phyloP scores from a whole-genome alignment of 2,329 filamentous ascomycete genomes.

The Colletotrichum tanaceti region DNA sequence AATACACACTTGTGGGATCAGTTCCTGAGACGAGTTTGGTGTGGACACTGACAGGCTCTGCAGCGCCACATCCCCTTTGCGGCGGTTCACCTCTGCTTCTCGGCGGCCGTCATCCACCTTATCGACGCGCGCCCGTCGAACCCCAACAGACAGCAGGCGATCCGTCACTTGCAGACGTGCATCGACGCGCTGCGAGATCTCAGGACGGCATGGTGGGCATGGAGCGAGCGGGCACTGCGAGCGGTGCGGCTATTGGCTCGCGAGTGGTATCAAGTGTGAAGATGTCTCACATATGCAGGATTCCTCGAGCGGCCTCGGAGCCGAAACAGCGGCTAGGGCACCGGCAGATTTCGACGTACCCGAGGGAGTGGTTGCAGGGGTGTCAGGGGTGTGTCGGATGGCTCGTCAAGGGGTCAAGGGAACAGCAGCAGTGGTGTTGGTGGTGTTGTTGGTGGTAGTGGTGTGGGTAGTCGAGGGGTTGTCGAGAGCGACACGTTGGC shows the following conservation, averaged over 20 bases:
- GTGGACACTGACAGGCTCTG: neutral
- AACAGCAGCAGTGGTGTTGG: too few species aligned
- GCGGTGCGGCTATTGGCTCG: conserved; percentile 36
- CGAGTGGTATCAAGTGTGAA: conserved; percentile 41
- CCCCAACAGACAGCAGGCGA: conserved; percentile 29
- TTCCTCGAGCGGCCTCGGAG: neutral
- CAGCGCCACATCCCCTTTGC: conserved; percentile 43
- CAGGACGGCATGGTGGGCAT: conserved; percentile 38
- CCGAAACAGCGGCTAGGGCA: neutral
- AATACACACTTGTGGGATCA: conserved; percentile 42
- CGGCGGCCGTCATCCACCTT: conserved; percentile 41
- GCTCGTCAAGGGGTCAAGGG: neutral
- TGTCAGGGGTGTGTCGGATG: neutral
- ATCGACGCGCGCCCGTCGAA: conserved; percentile 41
- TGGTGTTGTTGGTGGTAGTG: too few species aligned
- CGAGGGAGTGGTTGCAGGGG: neutral
- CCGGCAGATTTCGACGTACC: neutral
- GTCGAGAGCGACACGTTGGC: neutral
- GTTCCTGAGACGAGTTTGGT: neutral
- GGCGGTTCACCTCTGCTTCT: conserved; percentile 42
- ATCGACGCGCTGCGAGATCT: conserved; percentile 40
- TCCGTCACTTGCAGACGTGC: conserved; percentile 36
- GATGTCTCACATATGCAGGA: conserved; percentile 32
- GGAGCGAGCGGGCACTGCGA: conserved; percentile 39
- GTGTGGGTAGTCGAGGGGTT: neutral